A percentile compares a stretch with the other conserved stretches of the same genome.
phyloP scores from a whole-genome alignment of 164 flowering plant species.

The Vitis cinerea region DNA sequence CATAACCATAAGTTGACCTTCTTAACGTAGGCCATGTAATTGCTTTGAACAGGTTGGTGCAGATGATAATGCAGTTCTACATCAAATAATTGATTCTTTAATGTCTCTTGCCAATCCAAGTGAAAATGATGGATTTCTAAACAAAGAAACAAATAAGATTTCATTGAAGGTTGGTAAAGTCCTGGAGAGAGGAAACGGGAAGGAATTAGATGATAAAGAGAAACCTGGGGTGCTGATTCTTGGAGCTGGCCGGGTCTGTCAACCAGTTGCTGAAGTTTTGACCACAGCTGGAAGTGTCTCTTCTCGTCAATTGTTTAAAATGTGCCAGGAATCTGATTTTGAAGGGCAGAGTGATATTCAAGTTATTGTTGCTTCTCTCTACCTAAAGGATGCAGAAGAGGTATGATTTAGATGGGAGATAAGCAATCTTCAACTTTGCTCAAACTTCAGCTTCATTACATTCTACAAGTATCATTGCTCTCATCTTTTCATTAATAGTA shows the following conservation, averaged over 20 bases:
- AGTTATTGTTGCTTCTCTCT: constrained; percentile 91
- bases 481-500: not conserved
- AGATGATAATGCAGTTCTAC: constrained; percentile 63
- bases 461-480: not conserved
- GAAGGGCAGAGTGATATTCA: constrained; percentile 48
- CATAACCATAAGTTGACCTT: not conserved
- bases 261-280: constrained; percentile 84
- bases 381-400: constrained; percentile 92
- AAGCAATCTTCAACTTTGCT: not conserved
- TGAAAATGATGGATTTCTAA: constrained; percentile 24
- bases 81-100: constrained; percentile 81
- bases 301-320: constrained; percentile 35
- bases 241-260: constrained; percentile 97
- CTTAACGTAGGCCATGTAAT: not conserved
- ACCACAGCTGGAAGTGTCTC: constrained; percentile 55
- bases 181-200: constrained; percentile 31
- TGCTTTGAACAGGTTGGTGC: constrained; percentile 73
- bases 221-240: constrained; percentile 65
- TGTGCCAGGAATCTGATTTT: constrained; percentile 24
- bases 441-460: not conserved
- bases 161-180: constrained; percentile 61
- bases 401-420: constrained; percentile 30
- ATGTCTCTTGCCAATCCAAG: constrained; percentile 61
- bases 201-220: constrained; percentile 23
- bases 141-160: constrained; percentile 38